phyloP scores from a whole-genome alignment of 106 monocot species.

The Gastrodia elata region DNA sequence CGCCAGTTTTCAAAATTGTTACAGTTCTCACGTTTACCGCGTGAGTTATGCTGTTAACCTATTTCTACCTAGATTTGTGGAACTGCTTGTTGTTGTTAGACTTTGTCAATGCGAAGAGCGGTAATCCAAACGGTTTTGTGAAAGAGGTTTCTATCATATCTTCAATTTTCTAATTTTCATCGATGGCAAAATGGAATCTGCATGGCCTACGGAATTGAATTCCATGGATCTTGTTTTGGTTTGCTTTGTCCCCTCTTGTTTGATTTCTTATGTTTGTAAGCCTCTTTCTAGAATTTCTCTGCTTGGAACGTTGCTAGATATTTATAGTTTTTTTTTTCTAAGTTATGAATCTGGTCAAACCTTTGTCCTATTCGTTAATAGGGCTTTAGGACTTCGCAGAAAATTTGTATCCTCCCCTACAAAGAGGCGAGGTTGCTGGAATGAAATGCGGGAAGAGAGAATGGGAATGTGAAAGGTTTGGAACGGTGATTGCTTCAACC shows the following conservation, averaged over 20 bases:
- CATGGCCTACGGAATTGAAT: not conserved
- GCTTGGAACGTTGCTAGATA: not conserved
- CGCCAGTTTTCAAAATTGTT: not conserved
- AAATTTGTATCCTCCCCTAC: not conserved
- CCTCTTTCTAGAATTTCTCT: not conserved
- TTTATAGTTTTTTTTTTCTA: not conserved
- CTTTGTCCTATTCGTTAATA: not conserved
- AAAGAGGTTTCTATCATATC: not conserved
- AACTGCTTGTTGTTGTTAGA: not conserved
- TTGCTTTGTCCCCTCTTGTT: not conserved
- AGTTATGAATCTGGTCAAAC: not conserved
- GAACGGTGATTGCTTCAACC: not conserved
- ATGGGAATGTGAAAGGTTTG: not conserved
- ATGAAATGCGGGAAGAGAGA: not conserved
- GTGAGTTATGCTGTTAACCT: not conserved
- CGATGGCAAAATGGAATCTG: constrained; percentile 3
- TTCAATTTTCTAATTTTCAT: not conserved
- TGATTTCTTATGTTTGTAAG: not conserved
- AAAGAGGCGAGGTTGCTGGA: not conserved
- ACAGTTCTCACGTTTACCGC: not conserved
- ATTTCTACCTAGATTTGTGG: not conserved
- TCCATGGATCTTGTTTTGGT: not conserved
- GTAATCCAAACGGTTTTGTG: not conserved
- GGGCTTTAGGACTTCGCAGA: not conserved
- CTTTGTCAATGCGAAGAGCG: not conserved